Percentiles rank a stretch among this genome's conserved stretches.
phyloP scores from a whole-genome alignment of 106 monocot genomes.

The Allium fistulosum region DNA sequence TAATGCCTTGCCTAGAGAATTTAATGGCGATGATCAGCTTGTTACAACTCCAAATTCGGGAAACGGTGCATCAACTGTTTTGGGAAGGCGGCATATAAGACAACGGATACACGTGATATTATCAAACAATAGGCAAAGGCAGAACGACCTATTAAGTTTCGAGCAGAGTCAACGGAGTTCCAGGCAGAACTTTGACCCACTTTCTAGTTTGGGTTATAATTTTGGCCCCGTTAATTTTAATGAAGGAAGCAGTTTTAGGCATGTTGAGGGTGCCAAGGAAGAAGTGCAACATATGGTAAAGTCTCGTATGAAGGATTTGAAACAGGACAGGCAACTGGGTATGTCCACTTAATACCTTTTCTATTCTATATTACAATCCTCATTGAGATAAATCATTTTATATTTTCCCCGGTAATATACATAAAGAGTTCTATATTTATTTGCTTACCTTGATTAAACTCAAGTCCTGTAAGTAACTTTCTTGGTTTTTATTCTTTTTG shows the following conservation, averaged over 20 bases:
- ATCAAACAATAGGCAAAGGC: slow-evolving; percentile 38
- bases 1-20: slow-evolving; percentile 29
- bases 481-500: too few relatives aligned
- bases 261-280: slow-evolving; percentile 48
- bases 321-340: slow-evolving; percentile 28
- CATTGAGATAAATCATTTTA: too few relatives aligned
- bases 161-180: background rate
- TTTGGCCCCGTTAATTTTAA: background rate
- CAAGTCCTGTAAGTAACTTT: background rate
- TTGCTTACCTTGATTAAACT: too few relatives aligned
- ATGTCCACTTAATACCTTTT: slow-evolving; percentile 10
- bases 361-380: background rate
- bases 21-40: slow-evolving; percentile 14
- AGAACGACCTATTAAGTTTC: slow-evolving; percentile 2
- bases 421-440: too few relatives aligned
- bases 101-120: slow-evolving; percentile 47
- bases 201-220: slow-evolving; percentile 14
- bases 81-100: slow-evolving; percentile 57
- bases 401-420: too few relatives aligned
- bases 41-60: slow-evolving; percentile 26
- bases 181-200: slow-evolving; percentile 10
- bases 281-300: slow-evolving; percentile 44
- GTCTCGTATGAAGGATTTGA: slow-evolving; percentile 22
- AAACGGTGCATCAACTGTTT: slow-evolving; percentile 46
- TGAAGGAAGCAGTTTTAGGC: slow-evolving; percentile 28